These are phyloP conservation scores for Prunus dulcis DNA, from an alignment of 306 rosid genomes.

Conservation along the genomic window DNA sequence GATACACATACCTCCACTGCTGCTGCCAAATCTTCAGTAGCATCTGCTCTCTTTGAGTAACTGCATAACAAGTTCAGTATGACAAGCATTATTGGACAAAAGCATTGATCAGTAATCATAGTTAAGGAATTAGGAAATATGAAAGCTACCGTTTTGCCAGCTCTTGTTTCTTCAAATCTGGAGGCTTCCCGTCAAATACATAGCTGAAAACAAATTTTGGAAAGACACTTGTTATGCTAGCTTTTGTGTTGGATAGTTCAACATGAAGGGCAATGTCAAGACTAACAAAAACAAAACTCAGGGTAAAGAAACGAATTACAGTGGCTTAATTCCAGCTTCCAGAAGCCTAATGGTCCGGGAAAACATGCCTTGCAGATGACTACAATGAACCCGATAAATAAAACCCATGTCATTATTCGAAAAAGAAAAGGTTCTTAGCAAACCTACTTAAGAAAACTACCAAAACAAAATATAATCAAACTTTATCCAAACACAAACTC, in stretches of 20 bases:
- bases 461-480: background rate
- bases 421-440: background rate
- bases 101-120: background rate
- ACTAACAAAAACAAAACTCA: background rate
- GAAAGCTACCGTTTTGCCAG: conserved; percentile 80
- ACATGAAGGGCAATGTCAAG: background rate
- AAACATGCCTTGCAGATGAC: conserved; percentile 99
- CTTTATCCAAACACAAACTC: background rate
- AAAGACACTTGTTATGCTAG: background rate
- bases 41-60: conserved; percentile 74
- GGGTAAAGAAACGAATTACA: conserved; percentile 41
- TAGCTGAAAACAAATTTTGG: conserved; percentile 43
- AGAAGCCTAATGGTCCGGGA: conserved; percentile 86
- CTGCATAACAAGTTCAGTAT: conserved; percentile 36
- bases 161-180: conserved; percentile 88
- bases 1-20: conserved; percentile 59
- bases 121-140: background rate
- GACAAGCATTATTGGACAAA: conserved; percentile 3
- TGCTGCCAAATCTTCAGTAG: conserved; percentile 62
- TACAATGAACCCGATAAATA: conserved; percentile 22
- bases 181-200: conserved; percentile 95
- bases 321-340: conserved; percentile 93
- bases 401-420: conserved; percentile 20
- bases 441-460: background rate
- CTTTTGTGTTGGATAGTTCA: background rate